These are phyloP conservation scores for Teratosphaeria epicoccoides DNA, from an alignment of 2,329 filamentous ascomycete genomes.

Conservation along the genomic window DNA sequence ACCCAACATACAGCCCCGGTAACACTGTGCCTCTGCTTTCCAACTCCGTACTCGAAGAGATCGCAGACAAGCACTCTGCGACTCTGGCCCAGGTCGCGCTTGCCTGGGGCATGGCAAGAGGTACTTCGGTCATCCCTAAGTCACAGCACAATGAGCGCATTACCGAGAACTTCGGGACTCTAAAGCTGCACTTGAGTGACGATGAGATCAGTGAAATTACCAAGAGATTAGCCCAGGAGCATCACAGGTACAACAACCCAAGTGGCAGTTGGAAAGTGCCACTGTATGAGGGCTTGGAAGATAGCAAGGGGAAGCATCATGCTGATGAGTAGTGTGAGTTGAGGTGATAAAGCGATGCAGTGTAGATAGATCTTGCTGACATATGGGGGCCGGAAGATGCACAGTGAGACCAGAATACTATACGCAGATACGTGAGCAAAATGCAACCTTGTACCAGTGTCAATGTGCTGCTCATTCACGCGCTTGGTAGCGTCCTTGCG, in stretches of 20 bases:
- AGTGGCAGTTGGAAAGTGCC: constrained; percentile 31
- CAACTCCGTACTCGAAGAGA: constrained; percentile 30
- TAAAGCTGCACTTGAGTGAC: constrained; percentile 27
- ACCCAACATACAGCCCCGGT: constrained; percentile 34
- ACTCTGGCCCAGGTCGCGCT: constrained; percentile 37
- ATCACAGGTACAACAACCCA: constrained; percentile 33
- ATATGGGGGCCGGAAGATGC: too few relatives aligned
- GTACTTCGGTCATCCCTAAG: constrained; percentile 43
- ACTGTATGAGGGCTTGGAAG: constrained; percentile 35
- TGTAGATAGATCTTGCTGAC: not conserved
- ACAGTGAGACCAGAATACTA: too few relatives aligned
- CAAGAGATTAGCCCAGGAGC: constrained; percentile 21
- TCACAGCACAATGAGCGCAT: constrained; percentile 35
- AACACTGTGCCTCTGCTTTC: constrained; percentile 30
- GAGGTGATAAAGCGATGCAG: not conserved
- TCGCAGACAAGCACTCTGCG: constrained; percentile 33
- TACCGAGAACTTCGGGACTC: constrained; percentile 33
- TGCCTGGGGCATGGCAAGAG: constrained; percentile 39
- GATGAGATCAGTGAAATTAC: constrained; percentile 26
- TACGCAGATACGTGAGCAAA: too few relatives aligned
- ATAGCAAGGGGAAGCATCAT: constrained; percentile 16
- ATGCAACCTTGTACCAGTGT: too few relatives aligned
- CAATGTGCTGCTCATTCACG: too few relatives aligned
- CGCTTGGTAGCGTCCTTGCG: too few relatives aligned
- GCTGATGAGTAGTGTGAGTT: constrained; percentile 10